Conservation (phyloP, 2,329 filamentous ascomycete species). For the Seiridium unicorne region DNA sequence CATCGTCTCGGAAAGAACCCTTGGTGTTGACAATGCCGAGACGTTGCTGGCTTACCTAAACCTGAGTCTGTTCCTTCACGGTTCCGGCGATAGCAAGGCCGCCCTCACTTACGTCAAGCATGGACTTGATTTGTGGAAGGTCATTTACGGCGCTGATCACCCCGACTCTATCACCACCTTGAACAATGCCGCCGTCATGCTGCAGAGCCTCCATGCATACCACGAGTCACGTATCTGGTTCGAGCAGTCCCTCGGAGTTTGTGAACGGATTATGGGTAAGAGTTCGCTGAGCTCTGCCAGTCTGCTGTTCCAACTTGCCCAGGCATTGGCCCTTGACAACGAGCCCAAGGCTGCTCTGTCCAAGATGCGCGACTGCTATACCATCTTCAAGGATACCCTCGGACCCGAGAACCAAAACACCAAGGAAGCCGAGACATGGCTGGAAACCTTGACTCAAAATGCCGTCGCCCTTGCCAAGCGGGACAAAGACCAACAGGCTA, state of each 20-base stretch:
- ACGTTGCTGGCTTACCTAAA: slow-evolving; percentile 96
- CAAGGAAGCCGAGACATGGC: slow-evolving; percentile 95
- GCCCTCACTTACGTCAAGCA: slow-evolving; percentile 90
- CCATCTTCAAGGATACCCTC: slow-evolving; percentile 85
- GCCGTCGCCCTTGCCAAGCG: slow-evolving; percentile 94
- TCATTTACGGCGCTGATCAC: slow-evolving; percentile 91
- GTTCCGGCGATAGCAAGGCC: slow-evolving; percentile 81
- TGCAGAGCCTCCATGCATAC: slow-evolving; percentile 92
- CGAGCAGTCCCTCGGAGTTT: slow-evolving; percentile 85
- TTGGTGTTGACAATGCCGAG: slow-evolving; percentile 90
- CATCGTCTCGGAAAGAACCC: slow-evolving; percentile 90
- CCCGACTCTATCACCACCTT: slow-evolving; percentile 98
- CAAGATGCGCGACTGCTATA: slow-evolving; percentile 95
- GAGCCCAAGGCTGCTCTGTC: slow-evolving; percentile 89
- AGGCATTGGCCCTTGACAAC: slow-evolving; percentile 91
- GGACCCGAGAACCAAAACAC: slow-evolving; percentile 94
- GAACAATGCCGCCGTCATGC: slow-evolving; percentile 98
- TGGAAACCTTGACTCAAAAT: slow-evolving; percentile 93
- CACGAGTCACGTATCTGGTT: slow-evolving; percentile 96
- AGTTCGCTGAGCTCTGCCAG: slow-evolving; percentile 92
- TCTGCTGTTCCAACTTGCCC: slow-evolving; percentile 93
- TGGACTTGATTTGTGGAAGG: slow-evolving; percentile 92
- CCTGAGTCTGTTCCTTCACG: slow-evolving; percentile 89
- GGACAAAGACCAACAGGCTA: slow-evolving; percentile 79
- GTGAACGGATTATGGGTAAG: slow-evolving; percentile 85